phyloP scores from a whole-genome alignment of 306 rosid species.

The Comarum palustre region DNA sequence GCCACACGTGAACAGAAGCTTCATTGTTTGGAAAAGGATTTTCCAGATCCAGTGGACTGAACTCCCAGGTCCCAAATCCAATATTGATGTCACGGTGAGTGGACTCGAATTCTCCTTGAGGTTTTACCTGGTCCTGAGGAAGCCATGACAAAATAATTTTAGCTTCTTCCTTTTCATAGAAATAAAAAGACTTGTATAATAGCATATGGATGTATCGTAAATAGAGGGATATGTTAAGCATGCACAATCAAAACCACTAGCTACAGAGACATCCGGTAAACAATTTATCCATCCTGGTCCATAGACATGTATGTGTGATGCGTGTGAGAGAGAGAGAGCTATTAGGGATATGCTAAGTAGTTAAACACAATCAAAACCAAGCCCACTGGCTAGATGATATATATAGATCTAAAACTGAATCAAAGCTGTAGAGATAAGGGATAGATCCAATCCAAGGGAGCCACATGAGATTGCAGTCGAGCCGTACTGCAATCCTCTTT shows the following conservation, averaged over 20 bases:
- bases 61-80: constrained; percentile 82
- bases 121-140: constrained; percentile 50
- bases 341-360: no score
- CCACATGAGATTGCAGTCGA: neutral
- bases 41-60: constrained; percentile 62
- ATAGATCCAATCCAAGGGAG: neutral
- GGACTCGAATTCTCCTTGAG: constrained; percentile 67
- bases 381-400: no score
- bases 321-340: no score
- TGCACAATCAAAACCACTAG: neutral
- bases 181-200: neutral
- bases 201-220: neutral
- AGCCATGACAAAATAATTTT: constrained; percentile 19
- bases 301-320: no score
- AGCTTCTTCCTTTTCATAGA: neutral
- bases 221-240: neutral
- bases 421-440: neutral
- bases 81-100: constrained; percentile 56
- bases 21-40: constrained; percentile 71
- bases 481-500: neutral
- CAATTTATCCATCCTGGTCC: no score
- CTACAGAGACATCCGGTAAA: neutral
- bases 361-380: no score
- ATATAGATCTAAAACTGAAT: neutral
- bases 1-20: constrained; percentile 82